Evolutionary conservation across 1,284 basidiomycete species (phyloP).

Genomic region (Xanthoconium separans): DNA sequence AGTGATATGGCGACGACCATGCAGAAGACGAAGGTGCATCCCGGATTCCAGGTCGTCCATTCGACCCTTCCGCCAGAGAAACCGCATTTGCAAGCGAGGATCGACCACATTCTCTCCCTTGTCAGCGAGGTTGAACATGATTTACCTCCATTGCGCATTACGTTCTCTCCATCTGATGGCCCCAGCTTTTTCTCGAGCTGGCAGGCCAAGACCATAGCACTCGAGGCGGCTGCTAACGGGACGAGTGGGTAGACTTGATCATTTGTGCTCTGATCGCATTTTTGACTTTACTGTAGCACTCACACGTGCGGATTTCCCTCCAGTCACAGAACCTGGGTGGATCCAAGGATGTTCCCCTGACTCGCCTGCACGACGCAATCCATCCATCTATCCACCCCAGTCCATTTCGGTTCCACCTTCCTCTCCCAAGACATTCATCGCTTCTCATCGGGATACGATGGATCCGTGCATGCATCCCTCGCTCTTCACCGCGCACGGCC

Average conservation of each 20-base stretch:
- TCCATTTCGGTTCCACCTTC: neutral
- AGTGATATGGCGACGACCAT: slow-evolving; percentile 8
- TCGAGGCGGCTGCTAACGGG: slow-evolving; percentile 26
- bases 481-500: slow-evolving; percentile 49
- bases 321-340: slow-evolving; percentile 25
- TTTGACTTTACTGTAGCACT: slow-evolving; percentile 16
- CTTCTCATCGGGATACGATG: slow-evolving; percentile 54
- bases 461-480: slow-evolving; percentile 59
- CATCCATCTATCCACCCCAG: too few relatives aligned
- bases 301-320: slow-evolving; percentile 25
- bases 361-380: slow-evolving; percentile 21
- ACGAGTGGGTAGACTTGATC: slow-evolving; percentile 23
- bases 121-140: slow-evolving; percentile 21
- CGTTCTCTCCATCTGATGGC: slow-evolving; percentile 32
- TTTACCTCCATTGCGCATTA: slow-evolving; percentile 32
- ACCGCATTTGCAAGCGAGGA: neutral
- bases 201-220: slow-evolving; percentile 21
- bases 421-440: slow-evolving; percentile 50
- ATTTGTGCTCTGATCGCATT: neutral
- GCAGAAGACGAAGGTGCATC: slow-evolving; percentile 4
- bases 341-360: slow-evolving; percentile 22
- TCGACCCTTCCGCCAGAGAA: slow-evolving; percentile 8
- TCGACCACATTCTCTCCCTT: slow-evolving; percentile 16
- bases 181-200: slow-evolving; percentile 31
- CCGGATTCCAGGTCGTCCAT: slow-evolving; percentile 13